Percentiles rank a stretch among this genome's conserved stretches.
Evolutionary conservation across 495 filamentous ascomycete genomes (phyloP).

Genomic region (Hyaloscypha variabilis): DNA sequence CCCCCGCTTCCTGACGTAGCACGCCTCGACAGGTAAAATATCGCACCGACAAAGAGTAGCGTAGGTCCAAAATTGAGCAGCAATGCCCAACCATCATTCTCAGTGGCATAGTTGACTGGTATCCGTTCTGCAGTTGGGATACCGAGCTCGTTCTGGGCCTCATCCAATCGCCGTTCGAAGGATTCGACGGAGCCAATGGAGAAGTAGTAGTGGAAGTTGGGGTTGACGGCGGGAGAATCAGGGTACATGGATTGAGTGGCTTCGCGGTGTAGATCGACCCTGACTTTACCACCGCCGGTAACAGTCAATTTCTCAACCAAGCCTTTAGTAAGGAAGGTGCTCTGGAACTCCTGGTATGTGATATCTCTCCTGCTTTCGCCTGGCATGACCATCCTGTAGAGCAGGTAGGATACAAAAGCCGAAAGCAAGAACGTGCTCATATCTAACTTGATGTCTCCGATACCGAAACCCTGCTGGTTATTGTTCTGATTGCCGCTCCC

Average conservation of each 20-base stretch:
- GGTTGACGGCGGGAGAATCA: constrained; percentile 71
- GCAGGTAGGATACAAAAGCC: constrained; percentile 62
- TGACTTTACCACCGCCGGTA: constrained; percentile 70
- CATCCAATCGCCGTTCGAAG: constrained; percentile 85
- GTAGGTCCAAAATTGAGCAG: constrained; percentile 86
- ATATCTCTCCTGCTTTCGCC: constrained; percentile 77
- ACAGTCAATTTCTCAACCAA: constrained; percentile 91
- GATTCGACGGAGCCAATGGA: constrained; percentile 92
- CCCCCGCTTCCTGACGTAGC: constrained; percentile 61
- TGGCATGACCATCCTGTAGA: constrained; percentile 62
- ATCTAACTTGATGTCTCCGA: constrained; percentile 35
- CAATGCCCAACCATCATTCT: constrained; percentile 65
- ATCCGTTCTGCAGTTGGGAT: constrained; percentile 86
- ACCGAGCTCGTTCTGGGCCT: constrained; percentile 81
- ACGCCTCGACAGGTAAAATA: constrained; percentile 73
- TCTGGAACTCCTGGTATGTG: constrained; percentile 94
- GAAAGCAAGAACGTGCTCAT: constrained; percentile 41
- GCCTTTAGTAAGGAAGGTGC: constrained; percentile 92
- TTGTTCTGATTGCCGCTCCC: constrained; percentile 29
- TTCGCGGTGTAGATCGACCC: constrained; percentile 83
- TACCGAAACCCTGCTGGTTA: constrained; percentile 36
- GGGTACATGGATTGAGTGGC: constrained; percentile 77
- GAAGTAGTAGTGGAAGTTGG: constrained; percentile 86
- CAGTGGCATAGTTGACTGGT: constrained; percentile 82
- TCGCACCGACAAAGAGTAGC: constrained; percentile 76